Base-by-base conservation (phyloP, 345 rosid species). In the Microcos paniculata region DNA sequence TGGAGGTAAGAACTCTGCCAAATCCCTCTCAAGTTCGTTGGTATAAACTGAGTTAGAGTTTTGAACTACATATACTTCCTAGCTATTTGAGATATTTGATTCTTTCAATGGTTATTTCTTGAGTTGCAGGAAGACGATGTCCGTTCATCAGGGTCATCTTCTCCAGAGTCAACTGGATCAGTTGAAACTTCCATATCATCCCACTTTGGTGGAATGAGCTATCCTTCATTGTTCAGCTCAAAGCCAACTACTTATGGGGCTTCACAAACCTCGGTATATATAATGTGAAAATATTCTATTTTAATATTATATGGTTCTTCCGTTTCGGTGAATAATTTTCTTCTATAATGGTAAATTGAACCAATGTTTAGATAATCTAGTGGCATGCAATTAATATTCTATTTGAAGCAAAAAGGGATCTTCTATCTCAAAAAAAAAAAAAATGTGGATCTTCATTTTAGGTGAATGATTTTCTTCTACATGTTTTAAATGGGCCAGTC, bases 151-250 rank as follows among this genome's bases (percentile, higher is more conserved):
- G 99, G 99, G 64, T 84, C 96, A 21, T 96, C 99, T 33, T 96
- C 99, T 59, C 98, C 99, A 30, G 97, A 96, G 80, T 96, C 99
- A 43, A 77, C 83, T 13, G 98, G 99, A 83, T 96, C 99, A 10
- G 96, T 96, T 80, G 98, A 93, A 83, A 93, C 97, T 72, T 90
- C 98, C 43, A 93, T 93, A 85, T 92, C 99, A 70, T 96, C 99
- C 35, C 99, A 96, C 88, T 93, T 96, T 81, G 94, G 99, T 80
- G 99, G 99, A 83, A 91, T 92, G 98, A 93, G 78, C 82, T 96
- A 96, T 79, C 99, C 99, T 45, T 93, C 99, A 1, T 75, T 96
- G 79, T 96, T 96, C 85, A 92, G 97, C 82, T 96, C 99, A 58
- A 84, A 86, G 82, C 98, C 97, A 61, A 80, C 92, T 52, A 79